Base-by-base conservation (phyloP, 257 asterid species). In the Gentiana dahurica region DNA sequence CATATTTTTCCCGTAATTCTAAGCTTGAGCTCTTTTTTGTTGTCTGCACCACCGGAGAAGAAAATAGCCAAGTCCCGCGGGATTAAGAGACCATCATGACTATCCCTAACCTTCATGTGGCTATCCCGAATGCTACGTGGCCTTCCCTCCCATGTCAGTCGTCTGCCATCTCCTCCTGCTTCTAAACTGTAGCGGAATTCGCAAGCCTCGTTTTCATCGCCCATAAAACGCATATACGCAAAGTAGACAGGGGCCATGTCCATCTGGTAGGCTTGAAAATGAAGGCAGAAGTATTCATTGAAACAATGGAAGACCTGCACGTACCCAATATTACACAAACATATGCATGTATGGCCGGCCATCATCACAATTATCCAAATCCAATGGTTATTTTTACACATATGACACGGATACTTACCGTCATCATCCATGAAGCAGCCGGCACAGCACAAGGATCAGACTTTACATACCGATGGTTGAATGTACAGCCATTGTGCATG, bases 401-500 rank as follows among this genome's bases (percentile, higher is more conserved):
- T 33, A 54, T 37, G 44, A 12, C 55, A 59, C 49, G 64, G 57
- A 8, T 38, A 32, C 77, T 55, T 49, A 77, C 77, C 5, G 73
- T 70, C 61, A 77, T 53, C 79, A 77, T 73, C 77, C 79, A 77
- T 58, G 77, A 73, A 37, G 75, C 77, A 44, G 70, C 71, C 41
- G 71, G 75, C 36, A 75, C 72, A 59, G 71, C 77, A 49, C 68
- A 77, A 32, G 77, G 75, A 55, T 71, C 63, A 46, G 81, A 59
- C 49, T 68, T 75, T 51, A 75, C 81, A 62, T 75, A 75, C n/a
- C 81, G 74, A 51, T 75, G 81, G 55, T 75, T 71, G 62, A 75
- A 75, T 56, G 81, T 68, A 65, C 65, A 61, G 2, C 81, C 77
- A 44, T 64, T 59, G 53, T 75, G 77, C 77, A 71, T 68, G 61